Evolutionary conservation across 495 filamentous ascomycete species (phyloP), one percentile per base, ranked within the genome.

Genomic region (Talaromyces trachyspermus): DNA sequence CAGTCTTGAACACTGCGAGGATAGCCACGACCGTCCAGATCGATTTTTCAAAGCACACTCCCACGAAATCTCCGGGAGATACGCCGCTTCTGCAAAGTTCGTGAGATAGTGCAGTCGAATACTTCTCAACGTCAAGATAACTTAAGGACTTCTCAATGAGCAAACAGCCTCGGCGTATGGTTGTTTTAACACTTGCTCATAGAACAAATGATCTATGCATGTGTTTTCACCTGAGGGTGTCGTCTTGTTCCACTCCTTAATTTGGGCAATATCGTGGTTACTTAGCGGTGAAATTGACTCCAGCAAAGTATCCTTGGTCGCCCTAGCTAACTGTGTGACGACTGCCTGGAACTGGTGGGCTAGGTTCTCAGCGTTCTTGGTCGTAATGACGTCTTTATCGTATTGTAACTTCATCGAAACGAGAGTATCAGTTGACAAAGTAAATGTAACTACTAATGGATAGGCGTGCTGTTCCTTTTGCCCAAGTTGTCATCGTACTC

Each of bases 1-100:
- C 75, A 14, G 74, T 70, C 48, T 72, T 70, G 20, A 72, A 43
- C 5, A 74, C 58, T 6, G 58, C 70, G 14, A 70, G 45, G 44
- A 68, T 60, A 5, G 66, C 53, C 19, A 74, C 54, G 5, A 66
- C 48, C 8, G 62, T 58, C 65, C 66, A 74, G 0, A 54, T 53
- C 0, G 64, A 67, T 50, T 71, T 74, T 18, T 74, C 62, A 22
- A 73, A 69, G 39, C 62, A 71, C 10, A 75, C 43, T 2, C 68
- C 68, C 2, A 77, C 69, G 5, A 69, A 25, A 17, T 53, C 42
- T n/a, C 65, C 64, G 0, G 55, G 54, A 12, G 32, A 49, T 22
- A 74, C 58, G 23, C 66, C 63, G 4, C 70, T 59, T 37, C 58
- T 49, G 19, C 60, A 50, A 2, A 74, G 50, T 27, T 61, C 38